A percentile compares a stretch with the other conserved stretches of the same genome.
Evolutionary conservation across 305 asterid species (phyloP).

Genomic region (Fraxinus nigra): DNA sequence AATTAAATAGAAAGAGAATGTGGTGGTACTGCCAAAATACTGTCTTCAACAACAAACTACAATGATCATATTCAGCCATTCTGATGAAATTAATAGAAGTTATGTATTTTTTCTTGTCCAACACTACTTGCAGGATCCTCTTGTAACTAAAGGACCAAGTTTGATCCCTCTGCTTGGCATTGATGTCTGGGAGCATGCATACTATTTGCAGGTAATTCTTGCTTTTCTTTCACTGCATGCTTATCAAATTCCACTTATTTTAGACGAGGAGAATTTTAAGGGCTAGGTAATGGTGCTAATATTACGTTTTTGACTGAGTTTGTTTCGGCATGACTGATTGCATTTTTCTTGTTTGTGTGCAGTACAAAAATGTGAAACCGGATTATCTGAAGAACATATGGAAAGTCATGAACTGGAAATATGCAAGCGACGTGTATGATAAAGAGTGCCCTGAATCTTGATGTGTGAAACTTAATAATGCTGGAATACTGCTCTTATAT

Average conservation of each 20-base stretch:
- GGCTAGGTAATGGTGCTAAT: neutral
- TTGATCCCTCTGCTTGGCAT: constrained; percentile 39
- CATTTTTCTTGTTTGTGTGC: constrained; percentile 11
- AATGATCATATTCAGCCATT: neutral
- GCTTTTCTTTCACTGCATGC: neutral
- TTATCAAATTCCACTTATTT: neutral
- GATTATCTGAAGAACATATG: constrained; percentile 40
- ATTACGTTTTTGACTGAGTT: neutral
- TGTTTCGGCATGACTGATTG: neutral
- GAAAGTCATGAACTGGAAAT: constrained; percentile 40
- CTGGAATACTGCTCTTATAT: neutral
- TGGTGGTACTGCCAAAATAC: neutral
- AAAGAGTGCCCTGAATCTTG: constrained; percentile 14
- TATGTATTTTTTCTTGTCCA: neutral
- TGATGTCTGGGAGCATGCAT: constrained; percentile 45
- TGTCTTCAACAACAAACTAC: neutral
- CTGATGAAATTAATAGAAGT: neutral
- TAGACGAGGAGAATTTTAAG: neutral
- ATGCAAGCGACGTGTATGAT: constrained; percentile 25
- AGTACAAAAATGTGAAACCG: constrained; percentile 41
- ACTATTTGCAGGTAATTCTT: constrained; percentile 35
- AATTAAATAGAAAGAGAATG: neutral
- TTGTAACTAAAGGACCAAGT: constrained; percentile 29
- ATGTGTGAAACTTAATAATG: neutral
- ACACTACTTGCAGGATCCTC: constrained; percentile 28